Percentiles rank a stretch among this genome's conserved stretches.
phyloP scores from a whole-genome alignment of 2,329 filamentous ascomycete species.

The Stemphylium lycopersici region DNA sequence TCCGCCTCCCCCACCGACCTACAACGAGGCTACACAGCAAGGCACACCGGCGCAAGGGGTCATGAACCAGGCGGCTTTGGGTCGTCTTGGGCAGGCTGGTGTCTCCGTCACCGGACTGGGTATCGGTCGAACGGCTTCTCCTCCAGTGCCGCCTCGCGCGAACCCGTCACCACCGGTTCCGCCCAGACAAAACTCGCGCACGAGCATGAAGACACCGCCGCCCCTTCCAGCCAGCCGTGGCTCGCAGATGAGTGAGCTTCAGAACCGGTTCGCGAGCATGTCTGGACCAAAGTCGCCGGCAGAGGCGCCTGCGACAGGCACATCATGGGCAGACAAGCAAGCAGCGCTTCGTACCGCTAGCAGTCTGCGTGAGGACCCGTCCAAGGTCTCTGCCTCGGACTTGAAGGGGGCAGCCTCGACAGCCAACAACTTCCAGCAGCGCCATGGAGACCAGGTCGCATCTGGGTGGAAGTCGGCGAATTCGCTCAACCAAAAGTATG shows the following conservation, averaged over 20 bases:
- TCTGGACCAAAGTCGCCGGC: conserved; percentile 42
- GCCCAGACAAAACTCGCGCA: conserved; percentile 29
- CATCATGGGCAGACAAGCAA: conserved; percentile 68
- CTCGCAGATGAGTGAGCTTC: conserved; percentile 68
- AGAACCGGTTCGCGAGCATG: conserved; percentile 65
- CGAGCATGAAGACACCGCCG: conserved; percentile 23
- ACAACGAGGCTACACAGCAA: conserved; percentile 50
- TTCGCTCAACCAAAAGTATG: conserved; percentile 67
- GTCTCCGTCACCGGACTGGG: conserved; percentile 79
- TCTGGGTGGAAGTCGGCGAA: conserved; percentile 64
- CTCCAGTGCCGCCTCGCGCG: conserved; percentile 47
- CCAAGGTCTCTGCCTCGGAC: conserved; percentile 66
- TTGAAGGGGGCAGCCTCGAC: conserved; percentile 64
- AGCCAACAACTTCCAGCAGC: conserved; percentile 71
- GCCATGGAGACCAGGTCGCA: conserved; percentile 71
- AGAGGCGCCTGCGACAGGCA: conserved; percentile 55
- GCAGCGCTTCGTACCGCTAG: conserved; percentile 67
- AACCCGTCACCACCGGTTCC: conserved; percentile 36
- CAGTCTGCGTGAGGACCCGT: conserved; percentile 65
- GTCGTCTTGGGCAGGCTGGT: conserved; percentile 73
- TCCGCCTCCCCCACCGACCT: conserved; percentile 55
- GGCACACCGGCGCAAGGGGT: conserved; percentile 44
- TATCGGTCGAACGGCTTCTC: conserved; percentile 62
- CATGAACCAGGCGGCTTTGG: conserved; percentile 66
- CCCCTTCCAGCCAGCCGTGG: conserved; percentile 25